These are phyloP conservation scores for Torulaspora indica DNA, from an alignment of 805 yeast species.

Conservation along the genomic window DNA sequence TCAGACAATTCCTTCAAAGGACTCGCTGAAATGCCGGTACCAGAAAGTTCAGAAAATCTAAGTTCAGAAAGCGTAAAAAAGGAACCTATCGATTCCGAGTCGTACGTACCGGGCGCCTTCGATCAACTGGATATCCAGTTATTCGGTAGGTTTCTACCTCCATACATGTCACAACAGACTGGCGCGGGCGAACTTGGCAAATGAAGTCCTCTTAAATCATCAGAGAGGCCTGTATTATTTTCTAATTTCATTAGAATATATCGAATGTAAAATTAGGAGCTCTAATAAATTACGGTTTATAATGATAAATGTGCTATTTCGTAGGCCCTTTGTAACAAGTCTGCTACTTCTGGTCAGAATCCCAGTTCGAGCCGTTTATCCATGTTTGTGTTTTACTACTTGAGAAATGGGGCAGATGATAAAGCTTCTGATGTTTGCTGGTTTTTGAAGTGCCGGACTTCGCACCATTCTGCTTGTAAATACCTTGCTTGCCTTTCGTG, in stretches of 20 bases:
- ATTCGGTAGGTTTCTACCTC: slow-evolving; percentile 79
- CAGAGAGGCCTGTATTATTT: not conserved
- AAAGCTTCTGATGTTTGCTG: slow-evolving; percentile 21
- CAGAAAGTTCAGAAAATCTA: slow-evolving; percentile 1
- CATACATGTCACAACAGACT: slow-evolving; percentile 54
- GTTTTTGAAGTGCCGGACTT: slow-evolving; percentile 6
- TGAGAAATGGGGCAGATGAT: slow-evolving; percentile 28
- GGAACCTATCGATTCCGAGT: slow-evolving; percentile 9
- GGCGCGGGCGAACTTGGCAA: slow-evolving; percentile 7
- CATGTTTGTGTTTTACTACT: slow-evolving; percentile 12
- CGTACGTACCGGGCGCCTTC: slow-evolving; percentile 70
- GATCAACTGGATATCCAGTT: slow-evolving; percentile 80
- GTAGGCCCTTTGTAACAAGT: too few relatives aligned
- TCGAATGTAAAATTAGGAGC: slow-evolving; percentile 1
- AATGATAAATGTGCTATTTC: not conserved
- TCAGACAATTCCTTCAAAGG: slow-evolving; percentile 10
- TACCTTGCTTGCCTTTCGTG: slow-evolving; percentile 1
- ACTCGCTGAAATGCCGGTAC: slow-evolving; percentile 5
- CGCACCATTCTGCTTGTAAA: slow-evolving; percentile 3
- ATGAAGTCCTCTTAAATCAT: not conserved
- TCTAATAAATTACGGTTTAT: not conserved
- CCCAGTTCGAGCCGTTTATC: slow-evolving; percentile 4
- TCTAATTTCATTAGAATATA: not conserved
- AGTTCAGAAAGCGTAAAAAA: not conserved
- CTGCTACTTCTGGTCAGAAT: slow-evolving; percentile 4